These are phyloP conservation scores for Mucor velutinosus DNA, from an alignment of 371 early-diverging fungal genomes.

Conservation along the genomic window DNA sequence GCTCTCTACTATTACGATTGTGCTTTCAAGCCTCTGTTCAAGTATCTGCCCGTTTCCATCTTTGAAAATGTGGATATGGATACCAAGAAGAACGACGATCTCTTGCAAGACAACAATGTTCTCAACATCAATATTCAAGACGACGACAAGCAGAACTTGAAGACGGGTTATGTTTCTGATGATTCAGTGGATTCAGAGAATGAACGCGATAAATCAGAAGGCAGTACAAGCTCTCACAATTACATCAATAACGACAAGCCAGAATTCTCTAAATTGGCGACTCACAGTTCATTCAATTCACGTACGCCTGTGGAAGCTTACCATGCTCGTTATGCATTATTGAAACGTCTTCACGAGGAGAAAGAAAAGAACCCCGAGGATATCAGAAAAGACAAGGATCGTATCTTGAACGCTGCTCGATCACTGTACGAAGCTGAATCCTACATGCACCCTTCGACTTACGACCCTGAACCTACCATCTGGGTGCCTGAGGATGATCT, in stretches of 20 bases:
- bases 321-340: slow-evolving; percentile 10
- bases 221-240: not conserved
- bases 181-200: not conserved
- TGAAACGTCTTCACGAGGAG: slow-evolving; percentile 7
- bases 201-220: not conserved
- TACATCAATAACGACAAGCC: not conserved
- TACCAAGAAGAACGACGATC: slow-evolving; percentile 4
- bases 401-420: slow-evolving; percentile 13
- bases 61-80: slow-evolving; percentile 7
- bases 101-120: not conserved
- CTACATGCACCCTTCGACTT: slow-evolving; percentile 36
- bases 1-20: slow-evolving; percentile 60
- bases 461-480: slow-evolving; percentile 20
- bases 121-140: not conserved
- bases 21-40: slow-evolving; percentile 67
- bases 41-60: slow-evolving; percentile 58
- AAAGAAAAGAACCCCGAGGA: not conserved
- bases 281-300: slow-evolving; percentile 3
- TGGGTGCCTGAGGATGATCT: slow-evolving; percentile 42
- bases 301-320: slow-evolving; percentile 17
- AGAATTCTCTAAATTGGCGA: slow-evolving; percentile 2
- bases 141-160: not conserved
- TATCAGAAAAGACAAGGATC: not conserved
- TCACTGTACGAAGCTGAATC: slow-evolving; percentile 22
- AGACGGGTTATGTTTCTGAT: slow-evolving; percentile 5